Percentiles rank a stretch among this genome's conserved stretches.
These are phyloP conservation scores for Begonia loranthoides DNA, from an alignment of 306 rosid species.

Conservation along the genomic window DNA sequence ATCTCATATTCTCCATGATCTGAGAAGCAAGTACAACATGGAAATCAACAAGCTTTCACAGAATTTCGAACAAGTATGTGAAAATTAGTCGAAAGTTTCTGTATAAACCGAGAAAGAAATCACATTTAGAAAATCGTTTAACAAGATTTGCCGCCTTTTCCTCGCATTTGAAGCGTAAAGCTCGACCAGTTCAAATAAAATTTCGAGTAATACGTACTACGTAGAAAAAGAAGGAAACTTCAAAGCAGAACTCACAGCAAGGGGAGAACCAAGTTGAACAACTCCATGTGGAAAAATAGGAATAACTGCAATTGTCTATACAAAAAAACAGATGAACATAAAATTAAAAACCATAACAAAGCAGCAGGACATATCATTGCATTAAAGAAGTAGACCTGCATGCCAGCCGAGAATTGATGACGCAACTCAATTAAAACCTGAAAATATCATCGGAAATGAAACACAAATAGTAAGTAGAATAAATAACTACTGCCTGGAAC, in stretches of 20 bases:
- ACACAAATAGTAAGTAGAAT: neutral
- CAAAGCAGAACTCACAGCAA: constrained; percentile 36
- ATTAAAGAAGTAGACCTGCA: constrained; percentile 51
- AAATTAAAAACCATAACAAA: neutral
- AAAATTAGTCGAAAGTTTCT: no score
- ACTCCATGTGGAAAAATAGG: constrained; percentile 91
- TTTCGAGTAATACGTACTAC: no score
- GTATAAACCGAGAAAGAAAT: no score
- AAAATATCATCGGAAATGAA: neutral
- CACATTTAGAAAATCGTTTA: no score
- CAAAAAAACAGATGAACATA: constrained; percentile 5
- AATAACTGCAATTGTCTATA: constrained; percentile 72
- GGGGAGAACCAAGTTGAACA: constrained; percentile 76
- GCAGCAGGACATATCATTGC: neutral
- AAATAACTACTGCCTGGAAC: neutral
- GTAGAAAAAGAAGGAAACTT: no score
- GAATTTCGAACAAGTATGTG: neutral
- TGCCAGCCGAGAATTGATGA: constrained; percentile 77
- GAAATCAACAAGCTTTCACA: no score
- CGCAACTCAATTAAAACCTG: constrained; percentile 71
- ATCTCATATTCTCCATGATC: constrained; percentile 62
- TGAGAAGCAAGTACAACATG: constrained; percentile 15
- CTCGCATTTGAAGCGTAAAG: no score
- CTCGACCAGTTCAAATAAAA: no score
- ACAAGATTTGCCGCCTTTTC: no score